phyloP scores from a whole-genome alignment of 805 yeast species.

The Wickerhamomyces tratensis region DNA sequence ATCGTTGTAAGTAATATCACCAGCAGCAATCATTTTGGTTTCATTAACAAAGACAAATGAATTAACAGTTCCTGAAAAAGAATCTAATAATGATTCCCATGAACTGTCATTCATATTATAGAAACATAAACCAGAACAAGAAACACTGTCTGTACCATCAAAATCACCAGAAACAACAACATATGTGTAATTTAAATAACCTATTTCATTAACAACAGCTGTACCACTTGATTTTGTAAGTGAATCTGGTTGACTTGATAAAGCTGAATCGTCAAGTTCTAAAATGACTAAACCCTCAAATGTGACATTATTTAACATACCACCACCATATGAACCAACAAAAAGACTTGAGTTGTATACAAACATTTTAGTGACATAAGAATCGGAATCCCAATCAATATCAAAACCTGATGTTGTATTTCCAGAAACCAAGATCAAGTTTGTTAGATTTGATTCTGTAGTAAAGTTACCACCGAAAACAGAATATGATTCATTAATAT shows the following conservation, averaged over 20 bases:
- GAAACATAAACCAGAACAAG: conserved; percentile 58
- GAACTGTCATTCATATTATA: conserved; percentile 43
- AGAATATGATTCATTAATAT: conserved; percentile 36
- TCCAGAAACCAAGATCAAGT: conserved; percentile 16
- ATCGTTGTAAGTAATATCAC: conserved; percentile 39
- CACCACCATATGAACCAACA: conserved; percentile 35
- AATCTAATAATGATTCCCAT: conserved; percentile 36
- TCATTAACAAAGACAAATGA: conserved; percentile 38
- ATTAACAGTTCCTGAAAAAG: conserved; percentile 42
- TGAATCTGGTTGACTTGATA: conserved; percentile 5
- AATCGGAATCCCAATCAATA: conserved; percentile 14
- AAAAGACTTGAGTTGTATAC: conserved; percentile 21
- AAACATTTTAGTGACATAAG: conserved; percentile 12
- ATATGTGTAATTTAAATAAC: conserved; percentile 22
- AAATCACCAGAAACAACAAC: conserved; percentile 72
- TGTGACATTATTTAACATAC: conserved; percentile 10
- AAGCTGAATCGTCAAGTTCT: conserved; percentile 28
- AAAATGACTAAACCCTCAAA: conserved; percentile 43
- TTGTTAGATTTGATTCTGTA: conserved; percentile 13
- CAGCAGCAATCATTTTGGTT: conserved; percentile 33
- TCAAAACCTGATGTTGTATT: conserved; percentile 19
- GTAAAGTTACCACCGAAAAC: conserved; percentile 54
- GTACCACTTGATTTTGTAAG: conserved; percentile 13
- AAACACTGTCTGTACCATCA: conserved; percentile 41
- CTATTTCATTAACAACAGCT: conserved; percentile 30